Conservation (phyloP, 2,329 filamentous ascomycete genomes). For the Penicillium oxalicum region DNA sequence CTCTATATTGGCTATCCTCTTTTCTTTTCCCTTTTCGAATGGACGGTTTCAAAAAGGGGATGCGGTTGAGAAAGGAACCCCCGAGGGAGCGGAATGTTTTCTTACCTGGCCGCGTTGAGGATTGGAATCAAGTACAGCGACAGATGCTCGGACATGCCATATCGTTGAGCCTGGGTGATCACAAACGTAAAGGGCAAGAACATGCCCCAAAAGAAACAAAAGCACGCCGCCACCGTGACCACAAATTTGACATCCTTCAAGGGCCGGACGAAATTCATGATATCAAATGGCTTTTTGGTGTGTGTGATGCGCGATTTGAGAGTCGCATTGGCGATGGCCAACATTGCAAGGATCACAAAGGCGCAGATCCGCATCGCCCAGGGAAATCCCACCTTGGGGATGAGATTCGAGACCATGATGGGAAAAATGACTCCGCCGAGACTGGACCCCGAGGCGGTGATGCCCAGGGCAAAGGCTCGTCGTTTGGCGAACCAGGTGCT, state of each 20-base stretch:
- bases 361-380: conserved; percentile 55
- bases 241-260: conserved; percentile 20
- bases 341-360: conserved; percentile 56
- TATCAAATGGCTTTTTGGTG: conserved; percentile 20
- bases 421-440: conserved; percentile 57
- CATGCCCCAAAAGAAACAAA: conserved; percentile 53
- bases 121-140: conserved; percentile 50
- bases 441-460: conserved; percentile 50
- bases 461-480: conserved; percentile 50
- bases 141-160: conserved; percentile 48
- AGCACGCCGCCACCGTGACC: conserved; percentile 16
- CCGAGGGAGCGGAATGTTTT: neutral
- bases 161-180: conserved; percentile 41
- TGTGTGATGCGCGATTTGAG: conserved; percentile 43
- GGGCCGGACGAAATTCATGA: conserved; percentile 18
- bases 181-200: conserved; percentile 53
- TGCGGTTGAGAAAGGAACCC: neutral
- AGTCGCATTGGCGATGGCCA: conserved; percentile 49
- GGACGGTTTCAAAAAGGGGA: neutral
- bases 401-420: conserved; percentile 54
- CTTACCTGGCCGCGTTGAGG: conserved; percentile 46
- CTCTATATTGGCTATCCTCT: too few species aligned
- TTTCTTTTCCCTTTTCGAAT: too few species aligned
- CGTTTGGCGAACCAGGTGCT: conserved; percentile 50
- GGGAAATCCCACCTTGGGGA: conserved; percentile 48